These are phyloP conservation scores for Neonectria ditissima DNA, from an alignment of 2,329 filamentous ascomycete species.

Conservation along the genomic window DNA sequence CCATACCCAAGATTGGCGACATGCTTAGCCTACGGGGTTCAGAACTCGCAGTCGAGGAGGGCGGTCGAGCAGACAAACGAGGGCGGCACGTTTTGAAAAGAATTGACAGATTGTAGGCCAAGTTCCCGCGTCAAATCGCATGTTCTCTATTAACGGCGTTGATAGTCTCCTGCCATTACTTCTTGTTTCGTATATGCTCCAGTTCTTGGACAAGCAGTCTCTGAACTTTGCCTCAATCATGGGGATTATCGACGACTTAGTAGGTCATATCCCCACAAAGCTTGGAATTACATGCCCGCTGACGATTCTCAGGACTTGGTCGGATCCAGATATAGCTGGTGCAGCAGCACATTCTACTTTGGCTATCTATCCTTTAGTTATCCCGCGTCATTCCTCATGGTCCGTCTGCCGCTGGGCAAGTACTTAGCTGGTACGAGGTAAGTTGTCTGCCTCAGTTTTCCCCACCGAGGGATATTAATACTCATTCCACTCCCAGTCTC, in stretches of 20 bases:
- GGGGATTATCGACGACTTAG: conserved; percentile 39
- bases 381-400: conserved; percentile 39
- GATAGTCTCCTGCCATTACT: conserved; percentile 35
- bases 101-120: conserved; percentile 34
- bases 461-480: too few relatives aligned
- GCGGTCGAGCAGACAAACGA: too few relatives aligned
- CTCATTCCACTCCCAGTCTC: conserved; percentile 18
- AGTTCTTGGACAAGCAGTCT: conserved; percentile 43
- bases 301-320: conserved; percentile 23
- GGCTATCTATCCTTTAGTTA: conserved; percentile 42
- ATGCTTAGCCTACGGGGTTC: conserved; percentile 33
- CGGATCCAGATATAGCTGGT: conserved; percentile 38
- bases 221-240: conserved; percentile 41
- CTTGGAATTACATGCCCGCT: not conserved
- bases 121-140: too few relatives aligned
- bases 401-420: conserved; percentile 35
- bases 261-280: rapidly evolving
- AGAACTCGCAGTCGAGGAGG: conserved; percentile 21
- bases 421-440: conserved; percentile 37
- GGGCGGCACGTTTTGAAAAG: conserved; percentile 19
- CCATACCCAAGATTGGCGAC: conserved; percentile 28
- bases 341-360: conserved; percentile 40
- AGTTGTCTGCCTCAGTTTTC: too few relatives aligned
- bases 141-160: not conserved
- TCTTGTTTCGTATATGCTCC: conserved; percentile 39